Evolutionary conservation across 2,329 filamentous ascomycete genomes (phyloP).

Genomic region (Zalaria sp.): DNA sequence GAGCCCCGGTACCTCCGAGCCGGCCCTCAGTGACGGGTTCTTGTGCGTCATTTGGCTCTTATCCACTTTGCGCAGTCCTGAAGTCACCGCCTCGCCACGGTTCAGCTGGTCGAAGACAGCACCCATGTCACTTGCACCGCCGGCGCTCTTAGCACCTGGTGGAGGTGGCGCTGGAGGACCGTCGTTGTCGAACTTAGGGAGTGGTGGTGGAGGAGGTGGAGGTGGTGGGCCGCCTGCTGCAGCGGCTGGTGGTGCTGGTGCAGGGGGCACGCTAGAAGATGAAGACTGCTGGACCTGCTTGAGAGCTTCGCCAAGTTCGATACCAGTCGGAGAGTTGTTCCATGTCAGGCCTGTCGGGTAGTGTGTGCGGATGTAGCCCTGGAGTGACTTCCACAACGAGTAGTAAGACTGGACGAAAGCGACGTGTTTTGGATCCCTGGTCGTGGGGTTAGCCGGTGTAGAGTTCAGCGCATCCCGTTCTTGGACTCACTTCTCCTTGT

Average conservation of each 20-base stretch:
- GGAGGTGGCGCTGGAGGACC: conserved; percentile 55
- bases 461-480: no score
- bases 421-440: conserved; percentile 62
- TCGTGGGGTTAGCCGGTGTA: neutral
- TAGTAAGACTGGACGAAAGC: conserved; percentile 93
- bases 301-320: conserved; percentile 58
- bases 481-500: conserved; percentile 58
- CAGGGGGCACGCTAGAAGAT: conserved; percentile 17
- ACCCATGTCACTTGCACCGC: conserved; percentile 47
- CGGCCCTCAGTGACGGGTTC: conserved; percentile 72
- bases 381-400: conserved; percentile 70
- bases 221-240: conserved; percentile 42
- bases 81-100: conserved; percentile 75
- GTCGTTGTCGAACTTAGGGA: conserved; percentile 20
- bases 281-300: conserved; percentile 29
- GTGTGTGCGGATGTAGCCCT: conserved; percentile 72
- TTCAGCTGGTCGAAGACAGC: conserved; percentile 91
- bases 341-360: conserved; percentile 69
- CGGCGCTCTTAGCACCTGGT: conserved; percentile 27
- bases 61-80: conserved; percentile 83
- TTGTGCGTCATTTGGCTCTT: conserved; percentile 97
- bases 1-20: conserved; percentile 50
- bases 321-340: conserved; percentile 54
- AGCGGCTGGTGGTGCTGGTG: conserved; percentile 17
- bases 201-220: conserved; percentile 55